Evolutionary conservation across 2,329 filamentous ascomycete genomes (phyloP).

Genomic region (Lanzia echinophila): DNA sequence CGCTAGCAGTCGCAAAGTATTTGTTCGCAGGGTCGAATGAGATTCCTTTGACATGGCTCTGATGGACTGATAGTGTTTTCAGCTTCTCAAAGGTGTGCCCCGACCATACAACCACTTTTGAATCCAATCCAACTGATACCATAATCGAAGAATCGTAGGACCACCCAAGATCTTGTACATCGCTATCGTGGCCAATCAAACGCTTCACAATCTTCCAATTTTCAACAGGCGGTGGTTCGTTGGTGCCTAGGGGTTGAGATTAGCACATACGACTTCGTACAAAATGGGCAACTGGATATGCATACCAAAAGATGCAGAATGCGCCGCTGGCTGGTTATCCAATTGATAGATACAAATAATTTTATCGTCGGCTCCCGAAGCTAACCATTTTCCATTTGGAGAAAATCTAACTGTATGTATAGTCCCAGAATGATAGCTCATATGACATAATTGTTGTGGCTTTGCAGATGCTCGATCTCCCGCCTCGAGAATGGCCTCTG

Average conservation of each 20-base stretch:
- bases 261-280: background rate
- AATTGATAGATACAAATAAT: conserved; percentile 96
- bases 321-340: conserved; percentile 66
- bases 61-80: conserved; percentile 86
- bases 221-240: conserved; percentile 87
- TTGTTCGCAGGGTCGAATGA: conserved; percentile 98
- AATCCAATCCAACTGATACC: conserved; percentile 93
- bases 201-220: conserved; percentile 96
- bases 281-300: conserved; percentile 15
- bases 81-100: conserved; percentile 97
- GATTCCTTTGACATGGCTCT: conserved; percentile 97
- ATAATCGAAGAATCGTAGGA: conserved; percentile 92
- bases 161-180: conserved; percentile 97
- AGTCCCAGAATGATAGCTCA: conserved; percentile 96
- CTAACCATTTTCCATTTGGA: conserved; percentile 87
- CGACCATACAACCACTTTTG: conserved; percentile 97
- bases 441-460: conserved; percentile 90
- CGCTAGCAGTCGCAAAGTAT: conserved; percentile 96
- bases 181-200: conserved; percentile 94
- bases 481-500: conserved; percentile 82
- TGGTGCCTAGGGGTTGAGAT: conserved; percentile 47
- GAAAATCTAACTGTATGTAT: conserved; percentile 98
- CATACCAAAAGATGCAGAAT: conserved; percentile 73
- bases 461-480: conserved; percentile 57
- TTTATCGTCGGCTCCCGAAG: conserved; percentile 96